A percentile compares a stretch with the other conserved stretches of the same genome.
Evolutionary conservation across 164 flowering plant genomes (phyloP).

Genomic region (Vitis amurensis): DNA sequence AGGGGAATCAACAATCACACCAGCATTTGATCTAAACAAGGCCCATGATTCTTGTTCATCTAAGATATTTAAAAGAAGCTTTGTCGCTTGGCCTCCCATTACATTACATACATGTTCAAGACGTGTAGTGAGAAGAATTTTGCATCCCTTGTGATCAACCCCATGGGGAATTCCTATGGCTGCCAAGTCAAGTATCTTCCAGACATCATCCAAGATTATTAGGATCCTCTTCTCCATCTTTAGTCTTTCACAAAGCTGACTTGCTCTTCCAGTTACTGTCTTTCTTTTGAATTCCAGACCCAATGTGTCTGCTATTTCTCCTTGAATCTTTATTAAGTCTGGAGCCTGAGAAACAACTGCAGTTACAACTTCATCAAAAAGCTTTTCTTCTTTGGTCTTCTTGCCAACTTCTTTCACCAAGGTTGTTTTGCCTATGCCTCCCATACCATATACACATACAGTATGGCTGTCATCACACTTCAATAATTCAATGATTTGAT

Average conservation of each 20-base stretch:
- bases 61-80: not conserved
- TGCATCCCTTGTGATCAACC: not conserved
- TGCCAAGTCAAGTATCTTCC: not conserved
- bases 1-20: not conserved
- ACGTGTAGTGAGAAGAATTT: slow-evolving; percentile 4
- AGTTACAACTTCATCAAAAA: slow-evolving; percentile 4
- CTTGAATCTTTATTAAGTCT: not conserved
- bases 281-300: not conserved
- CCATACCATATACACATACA: slow-evolving; percentile 5
- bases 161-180: slow-evolving; percentile 8
- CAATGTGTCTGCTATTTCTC: not conserved
- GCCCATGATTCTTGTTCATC: slow-evolving; percentile 1
- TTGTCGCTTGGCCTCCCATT: not conserved
- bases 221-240: not conserved
- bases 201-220: slow-evolving; percentile 13
- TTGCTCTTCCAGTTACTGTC: not conserved
- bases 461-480: not conserved
- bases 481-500: slow-evolving; percentile 1
- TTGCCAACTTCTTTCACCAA: not conserved
- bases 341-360: slow-evolving; percentile 7
- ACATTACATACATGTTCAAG: not conserved
- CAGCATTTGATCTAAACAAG: not conserved
- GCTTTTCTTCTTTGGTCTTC: not conserved
- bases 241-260: not conserved
- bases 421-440: slow-evolving; percentile 12